phyloP scores from a whole-genome alignment of 73 alveolate species.

The Stentor roeselii region DNA sequence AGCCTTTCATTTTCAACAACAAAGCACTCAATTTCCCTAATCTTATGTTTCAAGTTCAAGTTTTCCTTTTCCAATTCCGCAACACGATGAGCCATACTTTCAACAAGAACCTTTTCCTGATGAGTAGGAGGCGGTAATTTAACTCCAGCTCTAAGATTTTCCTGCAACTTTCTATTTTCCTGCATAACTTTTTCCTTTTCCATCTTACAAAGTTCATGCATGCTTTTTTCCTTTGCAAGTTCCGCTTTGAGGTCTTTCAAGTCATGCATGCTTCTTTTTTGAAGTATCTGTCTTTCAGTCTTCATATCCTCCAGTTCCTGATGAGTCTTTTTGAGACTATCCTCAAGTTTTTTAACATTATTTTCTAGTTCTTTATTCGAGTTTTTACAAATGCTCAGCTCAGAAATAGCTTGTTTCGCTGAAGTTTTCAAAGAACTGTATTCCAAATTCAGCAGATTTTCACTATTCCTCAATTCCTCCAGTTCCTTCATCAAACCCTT shows the following conservation, averaged over 20 bases:
- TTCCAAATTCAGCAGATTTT: background rate
- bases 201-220: slow-evolving; percentile 13
- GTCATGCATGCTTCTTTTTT: slow-evolving; percentile 15
- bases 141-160: background rate
- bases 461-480: background rate
- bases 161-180: background rate
- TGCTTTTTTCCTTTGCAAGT: background rate
- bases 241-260: background rate
- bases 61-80: background rate
- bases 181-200: slow-evolving; percentile 19
- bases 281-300: slow-evolving; percentile 23
- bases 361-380: background rate
- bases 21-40: background rate
- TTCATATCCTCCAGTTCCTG: background rate
- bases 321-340: background rate
- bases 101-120: slow-evolving; percentile 12
- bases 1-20: background rate
- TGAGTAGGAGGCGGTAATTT: background rate
- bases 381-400: background rate
- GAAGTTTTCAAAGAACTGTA: background rate
- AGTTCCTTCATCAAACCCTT: background rate
- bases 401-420: background rate
- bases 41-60: background rate
- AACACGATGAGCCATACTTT: background rate
- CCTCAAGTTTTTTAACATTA: background rate